Base-by-base conservation (phyloP, 2,329 filamentous ascomycete species). In the Cadophora luteo-olivacea region DNA sequence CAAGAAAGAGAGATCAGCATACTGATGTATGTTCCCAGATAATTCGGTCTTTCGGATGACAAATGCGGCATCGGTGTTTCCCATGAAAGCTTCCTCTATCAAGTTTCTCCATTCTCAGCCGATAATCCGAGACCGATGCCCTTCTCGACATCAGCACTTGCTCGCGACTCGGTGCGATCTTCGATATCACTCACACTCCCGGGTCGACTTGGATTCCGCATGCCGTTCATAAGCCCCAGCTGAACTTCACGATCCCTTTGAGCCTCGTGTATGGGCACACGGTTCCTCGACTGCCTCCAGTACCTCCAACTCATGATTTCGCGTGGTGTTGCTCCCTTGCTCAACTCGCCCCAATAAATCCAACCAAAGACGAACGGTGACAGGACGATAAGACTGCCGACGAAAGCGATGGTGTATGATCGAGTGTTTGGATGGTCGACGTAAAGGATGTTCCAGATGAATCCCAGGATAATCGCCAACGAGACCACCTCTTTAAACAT, bases 401-500 rank as follows among this genome's bases (percentile, higher is more conserved):
- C 51, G 55, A 75, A 75, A 3, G 68, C 70, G 38, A 73, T 57
- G 5, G 73, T 75, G 64, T 73, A 75, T 29, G 69, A 72, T 38
- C n/a, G 58, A 29, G 67, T 65, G 62, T 72, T 58, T 12, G 73
- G 73, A 49, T 75, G 73, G 7, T 70, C 71, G 32, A 75, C 70
- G 41, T 69, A 75, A 29, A 69, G 12, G 32, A 75, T 61, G 32
- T 75, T 75, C 60, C 70, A 48, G 12, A 71, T 51, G 38, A 75
- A 73, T 2, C 72, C 70, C 16, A 72, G 49, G 29, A 75, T 69
- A 12, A 75, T 73, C 8, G 73, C 73, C 33, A 69, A 64, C 16
- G 72, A 72, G 16, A 75, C 65, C 19, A 72, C 63, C 57, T 75
- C 73, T 69, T 73, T 72, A 52, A 73, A 73, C 72, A 73, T 73